A percentile compares a stretch with the other conserved stretches of the same genome.
Conservation (phyloP, 345 rosid genomes). For the Eucalyptus marginata region DNA sequence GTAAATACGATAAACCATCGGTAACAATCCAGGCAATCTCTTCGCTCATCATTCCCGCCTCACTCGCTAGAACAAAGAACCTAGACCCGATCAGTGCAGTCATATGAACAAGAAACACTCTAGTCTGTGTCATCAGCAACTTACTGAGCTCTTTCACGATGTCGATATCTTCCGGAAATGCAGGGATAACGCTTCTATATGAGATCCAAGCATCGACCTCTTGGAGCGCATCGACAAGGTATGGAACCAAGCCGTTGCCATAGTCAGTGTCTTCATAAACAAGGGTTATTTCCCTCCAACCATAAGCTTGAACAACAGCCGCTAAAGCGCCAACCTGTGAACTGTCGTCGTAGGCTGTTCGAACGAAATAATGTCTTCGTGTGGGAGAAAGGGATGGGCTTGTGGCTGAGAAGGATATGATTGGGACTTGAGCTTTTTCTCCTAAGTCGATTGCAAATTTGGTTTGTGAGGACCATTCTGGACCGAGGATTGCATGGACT, state of each 20-base stretch:
- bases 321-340: constrained; percentile 13
- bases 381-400: constrained; percentile 7
- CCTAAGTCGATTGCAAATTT: constrained; percentile 13
- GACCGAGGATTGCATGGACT: constrained; percentile 29
- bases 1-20: background rate
- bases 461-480: constrained; percentile 11
- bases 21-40: constrained; percentile 28
- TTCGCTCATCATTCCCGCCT: constrained; percentile 18
- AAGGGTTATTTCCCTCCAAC: constrained; percentile 18
- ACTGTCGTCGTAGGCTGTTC: constrained; percentile 10
- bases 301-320: constrained; percentile 5
- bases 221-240: constrained; percentile 9
- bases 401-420: constrained; percentile 12
- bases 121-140: constrained; percentile 10
- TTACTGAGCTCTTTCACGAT: constrained; percentile 9
- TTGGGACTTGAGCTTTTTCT: constrained; percentile 15
- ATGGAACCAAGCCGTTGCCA: constrained; percentile 15
- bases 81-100: constrained; percentile 7
- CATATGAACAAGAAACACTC: constrained; percentile 31
- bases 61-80: constrained; percentile 3
- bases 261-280: constrained; percentile 19
- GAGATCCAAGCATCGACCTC: constrained; percentile 1
- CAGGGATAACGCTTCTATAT: constrained; percentile 1
- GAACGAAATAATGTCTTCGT: constrained; percentile 2
- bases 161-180: background rate